Evolutionary conservation across 805 yeast species (phyloP).

Genomic region (Limtongia smithiae): DNA sequence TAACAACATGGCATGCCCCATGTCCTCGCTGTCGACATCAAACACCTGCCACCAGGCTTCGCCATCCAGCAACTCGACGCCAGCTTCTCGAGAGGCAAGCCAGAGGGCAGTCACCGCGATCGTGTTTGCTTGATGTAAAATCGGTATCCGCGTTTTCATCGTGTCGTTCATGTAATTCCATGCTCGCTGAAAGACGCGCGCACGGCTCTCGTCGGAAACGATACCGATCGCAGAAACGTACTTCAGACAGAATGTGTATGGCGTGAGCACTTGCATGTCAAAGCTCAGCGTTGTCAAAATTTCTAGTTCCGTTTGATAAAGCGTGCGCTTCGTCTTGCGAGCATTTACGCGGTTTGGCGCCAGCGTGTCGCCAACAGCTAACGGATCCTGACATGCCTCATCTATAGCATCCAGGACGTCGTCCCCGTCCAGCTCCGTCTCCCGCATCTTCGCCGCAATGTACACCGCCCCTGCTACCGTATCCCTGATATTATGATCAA

Average conservation of each 20-base stretch:
- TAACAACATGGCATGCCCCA: slow-evolving; percentile 30
- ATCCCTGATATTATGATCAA: slow-evolving; percentile 12
- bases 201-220: neutral
- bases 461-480: slow-evolving; percentile 19
- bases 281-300: slow-evolving; percentile 23
- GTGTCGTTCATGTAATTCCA: slow-evolving; percentile 27
- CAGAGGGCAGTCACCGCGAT: slow-evolving; percentile 27
- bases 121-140: slow-evolving; percentile 28
- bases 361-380: slow-evolving; percentile 7
- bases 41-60: slow-evolving; percentile 27
- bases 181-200: slow-evolving; percentile 13
- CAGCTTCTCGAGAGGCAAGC: slow-evolving; percentile 26
- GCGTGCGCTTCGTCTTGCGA: no score
- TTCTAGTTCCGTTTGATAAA: slow-evolving; percentile 18
- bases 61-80: slow-evolving; percentile 29
- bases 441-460: slow-evolving; percentile 22
- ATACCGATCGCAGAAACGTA: slow-evolving; percentile 7
- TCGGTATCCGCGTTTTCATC: slow-evolving; percentile 9
- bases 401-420: slow-evolving; percentile 15
- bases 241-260: slow-evolving; percentile 17
- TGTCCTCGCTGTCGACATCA: slow-evolving; percentile 28
- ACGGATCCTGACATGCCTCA: slow-evolving; percentile 13
- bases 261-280: slow-evolving; percentile 23
- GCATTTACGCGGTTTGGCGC: neutral
- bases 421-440: slow-evolving; percentile 6